phyloP scores from a whole-genome alignment of 805 yeast species.

The Clavispora vitiphila region DNA sequence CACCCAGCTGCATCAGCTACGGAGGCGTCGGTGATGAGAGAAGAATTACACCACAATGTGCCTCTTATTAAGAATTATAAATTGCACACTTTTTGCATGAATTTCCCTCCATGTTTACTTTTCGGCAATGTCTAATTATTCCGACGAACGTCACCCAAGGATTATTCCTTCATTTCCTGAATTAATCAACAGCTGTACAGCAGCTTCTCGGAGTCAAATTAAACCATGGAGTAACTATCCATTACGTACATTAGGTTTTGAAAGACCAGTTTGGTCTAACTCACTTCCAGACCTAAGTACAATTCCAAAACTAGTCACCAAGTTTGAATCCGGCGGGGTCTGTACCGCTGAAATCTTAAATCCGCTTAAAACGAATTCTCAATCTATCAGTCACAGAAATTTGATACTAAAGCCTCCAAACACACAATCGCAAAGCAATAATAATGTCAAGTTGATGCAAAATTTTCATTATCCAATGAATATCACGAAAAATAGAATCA shows the following conservation, averaged over 20 bases:
- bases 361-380: not conserved
- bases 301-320: too few species aligned
- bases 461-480: not conserved
- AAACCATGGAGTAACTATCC: not conserved
- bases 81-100: too few species aligned
- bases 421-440: not conserved
- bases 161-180: not conserved
- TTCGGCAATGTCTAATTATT: not conserved
- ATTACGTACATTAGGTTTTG: not conserved
- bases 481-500: not conserved
- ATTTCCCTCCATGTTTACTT: too few species aligned
- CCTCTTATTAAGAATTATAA: too few species aligned
- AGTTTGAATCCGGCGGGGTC: too few species aligned
- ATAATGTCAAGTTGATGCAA: not conserved
- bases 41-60: too few species aligned
- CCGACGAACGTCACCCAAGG: not conserved
- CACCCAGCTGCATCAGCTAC: not conserved
- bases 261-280: not conserved
- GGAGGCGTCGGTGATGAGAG: too few species aligned
- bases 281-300: not conserved
- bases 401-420: too few species aligned
- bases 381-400: not conserved
- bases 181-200: not conserved
- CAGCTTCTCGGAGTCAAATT: not conserved
- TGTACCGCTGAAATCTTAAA: too few species aligned